Evolutionary conservation across 345 rosid genomes (phyloP).

Genomic region (Dipteronia dyeriana): DNA sequence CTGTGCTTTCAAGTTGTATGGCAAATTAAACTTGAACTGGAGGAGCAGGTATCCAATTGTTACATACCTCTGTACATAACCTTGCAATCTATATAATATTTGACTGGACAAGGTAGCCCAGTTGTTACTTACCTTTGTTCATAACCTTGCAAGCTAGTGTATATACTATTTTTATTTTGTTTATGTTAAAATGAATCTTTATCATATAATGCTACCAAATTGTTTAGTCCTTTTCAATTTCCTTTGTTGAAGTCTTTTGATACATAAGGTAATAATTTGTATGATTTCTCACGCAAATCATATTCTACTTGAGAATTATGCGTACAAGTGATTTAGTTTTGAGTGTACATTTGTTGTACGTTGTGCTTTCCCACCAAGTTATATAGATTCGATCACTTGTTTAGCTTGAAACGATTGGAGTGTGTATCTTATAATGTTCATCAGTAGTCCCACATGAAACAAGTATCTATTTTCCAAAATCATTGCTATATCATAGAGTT

Average conservation of each 20-base stretch:
- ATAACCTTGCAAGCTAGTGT: constrained; percentile 16
- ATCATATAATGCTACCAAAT: not conserved
- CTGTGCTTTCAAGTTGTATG: constrained; percentile 4
- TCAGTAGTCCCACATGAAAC: not conserved
- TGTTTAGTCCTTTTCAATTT: not conserved
- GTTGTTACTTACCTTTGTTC: constrained; percentile 1
- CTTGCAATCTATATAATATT: constrained; percentile 16
- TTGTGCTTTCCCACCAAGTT: not conserved
- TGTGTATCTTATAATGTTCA: not conserved
- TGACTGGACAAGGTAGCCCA: constrained; percentile 1
- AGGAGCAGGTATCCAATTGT: constrained; percentile 8
- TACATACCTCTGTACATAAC: constrained; percentile 9
- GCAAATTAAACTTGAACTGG: constrained; percentile 11
- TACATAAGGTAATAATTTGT: not conserved
- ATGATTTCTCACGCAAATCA: not conserved
- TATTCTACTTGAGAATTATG: no score
- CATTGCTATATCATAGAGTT: not conserved
- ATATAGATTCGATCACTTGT: not conserved
- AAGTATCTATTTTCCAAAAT: not conserved
- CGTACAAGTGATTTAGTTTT: no score
- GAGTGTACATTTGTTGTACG: not conserved
- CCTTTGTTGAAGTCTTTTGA: not conserved
- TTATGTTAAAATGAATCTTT: not conserved
- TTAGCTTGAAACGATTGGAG: not conserved
- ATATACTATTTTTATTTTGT: not conserved